Evolutionary conservation across 148 eudicot species (phyloP).

Genomic region (Persicaria maculosa): DNA sequence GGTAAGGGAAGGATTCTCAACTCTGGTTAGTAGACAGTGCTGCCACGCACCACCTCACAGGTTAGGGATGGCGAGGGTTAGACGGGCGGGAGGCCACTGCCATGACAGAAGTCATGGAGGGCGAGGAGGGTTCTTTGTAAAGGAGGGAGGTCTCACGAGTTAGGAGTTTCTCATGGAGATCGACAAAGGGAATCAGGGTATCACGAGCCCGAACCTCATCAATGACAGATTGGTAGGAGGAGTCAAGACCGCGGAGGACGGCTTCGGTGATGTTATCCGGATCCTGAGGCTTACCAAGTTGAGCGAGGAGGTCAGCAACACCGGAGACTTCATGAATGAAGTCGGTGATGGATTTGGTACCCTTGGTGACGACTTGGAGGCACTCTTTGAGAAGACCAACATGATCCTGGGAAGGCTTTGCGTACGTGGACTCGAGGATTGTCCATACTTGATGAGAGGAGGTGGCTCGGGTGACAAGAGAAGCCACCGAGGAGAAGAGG

Average conservation of each 20-base stretch:
- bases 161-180: background rate
- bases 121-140: background rate
- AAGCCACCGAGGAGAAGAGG: background rate
- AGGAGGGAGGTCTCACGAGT: background rate
- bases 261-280: background rate
- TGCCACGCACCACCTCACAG: too few relatives aligned
- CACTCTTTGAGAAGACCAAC: background rate
- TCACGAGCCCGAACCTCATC: background rate
- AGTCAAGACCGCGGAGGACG: background rate
- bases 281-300: background rate
- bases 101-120: background rate
- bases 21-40: too few relatives aligned
- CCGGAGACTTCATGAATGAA: background rate
- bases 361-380: background rate
- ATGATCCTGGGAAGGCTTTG: background rate
- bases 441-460: background rate
- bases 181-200: background rate
- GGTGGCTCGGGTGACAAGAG: background rate
- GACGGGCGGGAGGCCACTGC: background rate
- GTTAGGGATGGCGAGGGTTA: background rate
- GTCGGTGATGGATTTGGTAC: background rate
- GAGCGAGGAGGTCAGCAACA: background rate
- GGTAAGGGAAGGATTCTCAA: too few relatives aligned
- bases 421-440: background rate
- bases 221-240: conserved; percentile 3